phyloP scores from a whole-genome alignment of 192 early-diverging fungal genomes.

The Coemansia sp. region DNA sequence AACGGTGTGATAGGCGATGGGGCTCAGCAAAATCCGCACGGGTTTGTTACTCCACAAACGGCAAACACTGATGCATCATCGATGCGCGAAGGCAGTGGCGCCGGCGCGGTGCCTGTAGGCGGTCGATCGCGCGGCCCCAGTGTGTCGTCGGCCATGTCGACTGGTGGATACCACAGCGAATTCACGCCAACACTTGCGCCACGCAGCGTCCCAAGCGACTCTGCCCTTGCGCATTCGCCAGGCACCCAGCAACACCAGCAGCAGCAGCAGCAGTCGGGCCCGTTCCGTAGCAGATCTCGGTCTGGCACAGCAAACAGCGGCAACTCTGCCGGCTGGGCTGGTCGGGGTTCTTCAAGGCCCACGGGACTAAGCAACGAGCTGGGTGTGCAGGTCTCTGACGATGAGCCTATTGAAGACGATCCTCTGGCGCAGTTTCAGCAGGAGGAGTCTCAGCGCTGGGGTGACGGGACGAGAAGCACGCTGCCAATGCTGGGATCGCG shows the following conservation, averaged over 20 bases:
- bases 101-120: conserved; percentile 7
- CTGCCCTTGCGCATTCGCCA: conserved; percentile 6
- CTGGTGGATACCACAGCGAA: conserved; percentile 23
- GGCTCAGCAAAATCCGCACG: conserved; percentile 24
- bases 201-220: conserved; percentile 18
- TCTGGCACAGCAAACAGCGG: conserved; percentile 43
- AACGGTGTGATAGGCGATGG: conserved; percentile 23
- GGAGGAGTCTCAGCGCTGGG: conserved; percentile 54
- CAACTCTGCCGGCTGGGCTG: conserved; percentile 13
- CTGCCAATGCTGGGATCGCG: conserved; percentile 42
- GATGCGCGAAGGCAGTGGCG: conserved; percentile 16
- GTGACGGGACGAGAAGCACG: conserved; percentile 45
- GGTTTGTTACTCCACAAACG: conserved; percentile 37
- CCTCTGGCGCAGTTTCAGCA: conserved; percentile 54
- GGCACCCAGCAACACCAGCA: conserved; percentile 1
- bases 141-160: conserved; percentile 34
- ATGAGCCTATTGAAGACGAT: conserved; percentile 20
- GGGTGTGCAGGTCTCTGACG: background rate
- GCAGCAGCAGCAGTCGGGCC: conserved; percentile 12
- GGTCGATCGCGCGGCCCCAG: conserved; percentile 45
- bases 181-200: conserved; percentile 49
- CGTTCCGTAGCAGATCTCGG: conserved; percentile 18
- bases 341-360: background rate
- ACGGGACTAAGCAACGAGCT: conserved; percentile 12
- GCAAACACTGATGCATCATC: conserved; percentile 40